These are phyloP conservation scores for Thielaviopsis ethacetica DNA, from an alignment of 2,329 filamentous ascomycete species.

Conservation along the genomic window DNA sequence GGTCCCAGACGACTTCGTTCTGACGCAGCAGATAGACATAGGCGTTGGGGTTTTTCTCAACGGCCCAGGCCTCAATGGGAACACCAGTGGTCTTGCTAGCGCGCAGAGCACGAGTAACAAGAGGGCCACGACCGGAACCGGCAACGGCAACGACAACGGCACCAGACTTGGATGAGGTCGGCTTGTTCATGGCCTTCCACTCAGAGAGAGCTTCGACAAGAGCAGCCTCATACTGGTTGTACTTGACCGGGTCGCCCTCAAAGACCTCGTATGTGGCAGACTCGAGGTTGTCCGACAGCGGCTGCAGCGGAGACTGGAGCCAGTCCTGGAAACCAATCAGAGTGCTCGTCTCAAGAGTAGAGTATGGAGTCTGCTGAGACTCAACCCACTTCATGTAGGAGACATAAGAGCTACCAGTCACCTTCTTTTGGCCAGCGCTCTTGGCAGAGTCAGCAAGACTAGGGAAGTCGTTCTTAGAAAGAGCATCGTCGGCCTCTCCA, in stretches of 20 bases:
- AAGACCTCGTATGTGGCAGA: constrained; percentile 98
- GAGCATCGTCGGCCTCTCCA: constrained; percentile 10
- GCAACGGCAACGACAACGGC: constrained; percentile 79
- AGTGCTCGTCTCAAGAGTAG: constrained; percentile 32
- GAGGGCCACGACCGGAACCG: constrained; percentile 78
- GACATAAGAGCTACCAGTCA: constrained; percentile 33
- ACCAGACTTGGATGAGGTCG: constrained; percentile 54
- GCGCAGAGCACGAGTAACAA: constrained; percentile 72
- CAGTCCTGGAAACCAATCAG: constrained; percentile 67
- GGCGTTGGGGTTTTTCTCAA: constrained; percentile 97
- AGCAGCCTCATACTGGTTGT: constrained; percentile 83
- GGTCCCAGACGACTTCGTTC: constrained; percentile 67
- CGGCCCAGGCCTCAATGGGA: constrained; percentile 70
- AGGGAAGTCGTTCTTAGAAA: constrained; percentile 43
- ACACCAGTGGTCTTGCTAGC: constrained; percentile 65
- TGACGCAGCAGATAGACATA: constrained; percentile 83
- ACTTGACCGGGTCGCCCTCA: constrained; percentile 95
- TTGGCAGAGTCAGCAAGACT: constrained; percentile 50
- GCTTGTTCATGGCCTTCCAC: constrained; percentile 56
- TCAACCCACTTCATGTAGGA: constrained; percentile 77
- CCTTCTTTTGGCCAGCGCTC: constrained; percentile 16
- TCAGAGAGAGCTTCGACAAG: constrained; percentile 67
- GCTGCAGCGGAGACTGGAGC: constrained; percentile 85
- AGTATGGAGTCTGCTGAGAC: constrained; percentile 53
- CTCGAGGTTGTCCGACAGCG: constrained; percentile 88